Evolutionary conservation across 2,329 filamentous ascomycete genomes (phyloP).

Genomic region (Cryphonectria naterciae): DNA sequence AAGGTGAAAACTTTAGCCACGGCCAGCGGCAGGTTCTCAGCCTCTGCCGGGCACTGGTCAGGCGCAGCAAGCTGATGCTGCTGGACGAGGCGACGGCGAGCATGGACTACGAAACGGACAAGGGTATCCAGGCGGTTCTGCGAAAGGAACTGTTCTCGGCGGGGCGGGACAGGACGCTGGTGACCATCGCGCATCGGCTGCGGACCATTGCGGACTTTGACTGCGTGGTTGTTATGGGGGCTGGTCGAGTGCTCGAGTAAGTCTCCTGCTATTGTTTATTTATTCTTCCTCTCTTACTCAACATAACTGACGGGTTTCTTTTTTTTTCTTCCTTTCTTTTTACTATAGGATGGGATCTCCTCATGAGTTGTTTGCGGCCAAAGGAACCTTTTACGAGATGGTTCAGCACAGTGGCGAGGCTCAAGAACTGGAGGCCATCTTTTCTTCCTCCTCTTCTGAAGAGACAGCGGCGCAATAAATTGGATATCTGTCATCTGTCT

Average conservation of each 20-base stretch:
- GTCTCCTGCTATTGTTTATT: background rate
- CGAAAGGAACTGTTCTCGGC: slow-evolving; percentile 51
- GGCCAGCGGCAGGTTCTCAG: slow-evolving; percentile 63
- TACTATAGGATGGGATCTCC: slow-evolving; percentile 49
- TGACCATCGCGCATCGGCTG: slow-evolving; percentile 62
- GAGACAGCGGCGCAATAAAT: background rate
- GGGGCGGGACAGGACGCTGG: slow-evolving; percentile 53
- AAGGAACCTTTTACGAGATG: slow-evolving; percentile 58
- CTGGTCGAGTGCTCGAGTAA: slow-evolving; percentile 55
- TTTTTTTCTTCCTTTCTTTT: background rate
- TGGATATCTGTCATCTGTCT: background rate
- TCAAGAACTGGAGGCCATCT: slow-evolving; percentile 45
- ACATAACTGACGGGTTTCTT: background rate
- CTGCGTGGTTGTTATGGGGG: slow-evolving; percentile 59
- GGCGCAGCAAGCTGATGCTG: slow-evolving; percentile 58
- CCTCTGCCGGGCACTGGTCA: slow-evolving; percentile 59
- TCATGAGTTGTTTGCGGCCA: slow-evolving; percentile 48
- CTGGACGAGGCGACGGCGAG: slow-evolving; percentile 64
- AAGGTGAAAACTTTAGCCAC: slow-evolving; percentile 60
- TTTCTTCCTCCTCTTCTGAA: background rate
- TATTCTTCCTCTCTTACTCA: background rate
- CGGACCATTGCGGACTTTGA: slow-evolving; percentile 65
- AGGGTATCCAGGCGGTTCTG: slow-evolving; percentile 58
- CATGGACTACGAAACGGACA: slow-evolving; percentile 63
- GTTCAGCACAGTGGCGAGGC: slow-evolving; percentile 58